phyloP scores from a whole-genome alignment of 2,329 filamentous ascomycete genomes.

The Hawksworthiomyces lignivorus region DNA sequence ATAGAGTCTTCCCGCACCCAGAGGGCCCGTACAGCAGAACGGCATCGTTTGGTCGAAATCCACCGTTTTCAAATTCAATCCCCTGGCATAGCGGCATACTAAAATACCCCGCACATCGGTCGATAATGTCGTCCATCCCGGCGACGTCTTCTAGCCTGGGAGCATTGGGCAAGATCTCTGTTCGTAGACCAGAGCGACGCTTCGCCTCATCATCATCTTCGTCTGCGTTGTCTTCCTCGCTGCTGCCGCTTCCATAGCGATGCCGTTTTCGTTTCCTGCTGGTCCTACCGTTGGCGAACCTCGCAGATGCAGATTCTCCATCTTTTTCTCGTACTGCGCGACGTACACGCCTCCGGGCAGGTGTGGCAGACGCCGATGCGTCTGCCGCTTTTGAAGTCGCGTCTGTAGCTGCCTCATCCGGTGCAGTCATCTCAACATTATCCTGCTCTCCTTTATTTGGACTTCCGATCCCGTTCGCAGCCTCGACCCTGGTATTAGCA shows the following conservation, averaged over 20 bases:
- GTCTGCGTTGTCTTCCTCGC: constrained; percentile 22
- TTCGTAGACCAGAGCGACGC: constrained; percentile 46
- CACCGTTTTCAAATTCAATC: constrained; percentile 55
- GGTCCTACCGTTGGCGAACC: neutral
- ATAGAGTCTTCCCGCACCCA: constrained; percentile 79
- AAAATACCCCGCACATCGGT: constrained; percentile 61
- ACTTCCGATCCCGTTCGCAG: too few species aligned
- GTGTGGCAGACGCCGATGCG: too few species aligned
- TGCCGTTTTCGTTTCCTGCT: constrained; percentile 10
- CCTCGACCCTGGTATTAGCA: too few species aligned
- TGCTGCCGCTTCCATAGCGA: neutral
- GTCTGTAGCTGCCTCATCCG: constrained; percentile 14
- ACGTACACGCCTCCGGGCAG: too few species aligned
- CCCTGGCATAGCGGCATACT: constrained; percentile 65
- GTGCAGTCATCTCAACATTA: constrained; percentile 27
- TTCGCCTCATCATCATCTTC: constrained; percentile 28
- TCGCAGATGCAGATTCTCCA: too few species aligned
- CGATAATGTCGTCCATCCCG: constrained; percentile 65
- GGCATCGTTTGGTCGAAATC: constrained; percentile 63
- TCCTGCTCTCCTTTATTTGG: constrained; percentile 27
- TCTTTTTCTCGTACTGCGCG: too few species aligned
- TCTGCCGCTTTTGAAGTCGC: constrained; percentile 19
- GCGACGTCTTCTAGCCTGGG: constrained; percentile 66
- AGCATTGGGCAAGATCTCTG: constrained; percentile 55
- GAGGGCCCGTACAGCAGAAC: constrained; percentile 77